Percentiles rank a stretch among this genome's conserved stretches.
phyloP scores from a whole-genome alignment of 176 grass and related monocot genomes.

The Aegilops sharonensis region DNA sequence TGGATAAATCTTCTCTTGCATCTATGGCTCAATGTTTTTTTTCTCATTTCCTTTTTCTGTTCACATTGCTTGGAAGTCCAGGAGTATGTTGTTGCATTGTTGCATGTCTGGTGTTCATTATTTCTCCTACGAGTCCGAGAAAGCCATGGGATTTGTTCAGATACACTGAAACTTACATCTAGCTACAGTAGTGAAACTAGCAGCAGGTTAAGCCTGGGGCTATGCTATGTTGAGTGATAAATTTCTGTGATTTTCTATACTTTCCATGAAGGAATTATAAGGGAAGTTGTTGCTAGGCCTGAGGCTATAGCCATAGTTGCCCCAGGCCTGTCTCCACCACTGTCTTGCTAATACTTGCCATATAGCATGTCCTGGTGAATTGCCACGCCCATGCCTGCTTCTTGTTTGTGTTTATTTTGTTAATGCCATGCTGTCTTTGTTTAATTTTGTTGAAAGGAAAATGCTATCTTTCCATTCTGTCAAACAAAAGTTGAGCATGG shows the following conservation, averaged over 20 bases:
- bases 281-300: too few relatives aligned
- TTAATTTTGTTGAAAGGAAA: not conserved
- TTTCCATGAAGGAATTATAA: too few relatives aligned
- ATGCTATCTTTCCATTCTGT: not conserved
- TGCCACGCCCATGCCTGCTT: not conserved
- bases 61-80: not conserved
- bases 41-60: not conserved
- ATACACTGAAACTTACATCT: not conserved
- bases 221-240: too few relatives aligned
- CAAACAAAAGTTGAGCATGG: not conserved
- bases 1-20: not conserved
- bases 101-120: not conserved
- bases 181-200: not conserved
- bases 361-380: not conserved
- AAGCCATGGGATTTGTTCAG: not conserved
- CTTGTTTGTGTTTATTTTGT: not conserved
- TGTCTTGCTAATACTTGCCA: not conserved
- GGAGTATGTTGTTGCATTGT: not conserved
- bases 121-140: not conserved
- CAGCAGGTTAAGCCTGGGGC: too few relatives aligned
- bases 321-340: too few relatives aligned
- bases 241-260: too few relatives aligned
- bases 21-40: not conserved
- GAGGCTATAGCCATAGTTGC: too few relatives aligned
- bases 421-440: not conserved